Evolutionary conservation across 129 eudicot species (phyloP).

Genomic region (Artemisia tridentata): DNA sequence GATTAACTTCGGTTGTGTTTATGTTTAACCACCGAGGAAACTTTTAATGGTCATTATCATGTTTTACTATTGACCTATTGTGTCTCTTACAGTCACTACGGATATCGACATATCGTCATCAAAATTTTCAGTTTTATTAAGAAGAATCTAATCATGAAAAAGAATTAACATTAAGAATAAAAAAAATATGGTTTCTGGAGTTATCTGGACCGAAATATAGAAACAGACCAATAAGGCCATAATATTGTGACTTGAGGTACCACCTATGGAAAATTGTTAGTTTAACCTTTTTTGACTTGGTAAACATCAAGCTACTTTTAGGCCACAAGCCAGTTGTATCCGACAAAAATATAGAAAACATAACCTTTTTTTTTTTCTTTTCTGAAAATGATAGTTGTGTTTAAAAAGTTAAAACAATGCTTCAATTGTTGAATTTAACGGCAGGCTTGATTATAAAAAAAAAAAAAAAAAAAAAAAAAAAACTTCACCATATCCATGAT

Average conservation of each 20-base stretch:
- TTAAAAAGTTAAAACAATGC: too few species aligned
- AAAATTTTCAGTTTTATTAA: background rate
- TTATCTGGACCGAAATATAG: background rate
- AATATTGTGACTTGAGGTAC: too few species aligned
- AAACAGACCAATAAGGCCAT: background rate
- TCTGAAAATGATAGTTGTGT: too few species aligned
- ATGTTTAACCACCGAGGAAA: too few species aligned
- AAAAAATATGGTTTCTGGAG: background rate
- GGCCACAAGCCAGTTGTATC: too few species aligned
- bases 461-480: too few species aligned
- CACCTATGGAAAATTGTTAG: background rate
- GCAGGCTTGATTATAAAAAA: too few species aligned
- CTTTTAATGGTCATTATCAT: background rate
- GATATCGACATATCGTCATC: background rate
- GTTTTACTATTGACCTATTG: background rate
- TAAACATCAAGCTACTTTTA: slow-evolving; percentile 9
- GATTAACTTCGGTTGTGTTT: too few species aligned
- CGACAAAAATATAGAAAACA: too few species aligned
- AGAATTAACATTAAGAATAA: background rate
- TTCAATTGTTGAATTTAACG: too few species aligned
- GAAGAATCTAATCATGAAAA: background rate
- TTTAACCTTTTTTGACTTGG: slow-evolving; percentile 1
- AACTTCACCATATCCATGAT: too few species aligned
- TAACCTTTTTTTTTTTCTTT: too few species aligned
- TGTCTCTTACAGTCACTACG: background rate